A percentile compares a stretch with the other conserved stretches of the same genome.
Evolutionary conservation across 2,329 filamentous ascomycete genomes (phyloP).

Genomic region (Scopulariopsis brevicaulis): DNA sequence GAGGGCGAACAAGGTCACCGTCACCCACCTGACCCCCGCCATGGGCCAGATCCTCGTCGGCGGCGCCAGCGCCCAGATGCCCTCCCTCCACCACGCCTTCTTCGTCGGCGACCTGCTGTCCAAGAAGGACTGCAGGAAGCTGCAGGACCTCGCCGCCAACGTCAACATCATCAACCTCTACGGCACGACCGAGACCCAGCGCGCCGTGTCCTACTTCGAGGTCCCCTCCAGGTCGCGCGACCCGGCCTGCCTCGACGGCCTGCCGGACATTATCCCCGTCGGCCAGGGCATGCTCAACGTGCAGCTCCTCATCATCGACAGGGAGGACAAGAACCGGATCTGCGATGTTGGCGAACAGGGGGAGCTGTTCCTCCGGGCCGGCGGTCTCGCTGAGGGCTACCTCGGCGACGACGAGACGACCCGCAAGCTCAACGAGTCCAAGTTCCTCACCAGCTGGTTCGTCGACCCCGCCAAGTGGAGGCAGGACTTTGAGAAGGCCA

Average conservation of each 20-base stretch:
- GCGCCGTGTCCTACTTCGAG: conserved; percentile 74
- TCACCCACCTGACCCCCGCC: conserved; percentile 84
- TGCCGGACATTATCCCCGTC: conserved; percentile 64
- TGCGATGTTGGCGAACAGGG: conserved; percentile 75
- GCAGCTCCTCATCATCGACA: conserved; percentile 75
- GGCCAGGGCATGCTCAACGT: conserved; percentile 83
- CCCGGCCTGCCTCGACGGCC: conserved; percentile 31
- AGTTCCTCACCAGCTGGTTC: conserved; percentile 83
- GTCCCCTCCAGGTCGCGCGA: conserved; percentile 56
- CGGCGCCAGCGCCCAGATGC: conserved; percentile 66
- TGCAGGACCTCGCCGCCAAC: conserved; percentile 69
- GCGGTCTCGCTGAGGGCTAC: conserved; percentile 76
- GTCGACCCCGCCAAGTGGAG: conserved; percentile 62
- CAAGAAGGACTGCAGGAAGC: conserved; percentile 64
- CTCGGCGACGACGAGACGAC: conserved; percentile 47
- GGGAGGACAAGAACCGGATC: conserved; percentile 50
- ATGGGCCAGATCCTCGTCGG: conserved; percentile 96
- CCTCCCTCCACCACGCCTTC: conserved; percentile 66
- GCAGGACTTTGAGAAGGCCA: conserved; percentile 37
- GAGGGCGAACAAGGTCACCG: conserved; percentile 58
- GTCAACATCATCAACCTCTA: conserved; percentile 76
- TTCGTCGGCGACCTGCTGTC: conserved; percentile 89
- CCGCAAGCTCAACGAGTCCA: conserved; percentile 49
- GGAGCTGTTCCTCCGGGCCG: conserved; percentile 74
- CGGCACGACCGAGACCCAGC: conserved; percentile 75